These are phyloP conservation scores for Claviceps purpurea DNA, from an alignment of 2,329 filamentous ascomycete genomes.

Conservation along the genomic window DNA sequence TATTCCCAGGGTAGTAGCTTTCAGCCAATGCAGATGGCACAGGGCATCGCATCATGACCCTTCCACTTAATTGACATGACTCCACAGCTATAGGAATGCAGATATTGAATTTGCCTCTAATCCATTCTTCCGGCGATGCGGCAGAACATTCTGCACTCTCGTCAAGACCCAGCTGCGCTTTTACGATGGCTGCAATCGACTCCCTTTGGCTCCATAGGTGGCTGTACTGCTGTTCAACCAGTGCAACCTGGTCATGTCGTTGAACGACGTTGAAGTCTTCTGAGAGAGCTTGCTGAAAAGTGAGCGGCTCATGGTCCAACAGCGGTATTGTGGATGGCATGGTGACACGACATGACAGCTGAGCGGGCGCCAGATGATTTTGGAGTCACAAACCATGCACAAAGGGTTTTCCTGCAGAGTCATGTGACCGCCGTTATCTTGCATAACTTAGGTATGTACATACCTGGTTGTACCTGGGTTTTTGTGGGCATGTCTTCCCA, in stretches of 20 bases:
- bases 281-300: not conserved
- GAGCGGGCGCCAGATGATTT: not conserved
- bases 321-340: conserved; percentile 1
- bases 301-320: not conserved
- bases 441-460: not conserved
- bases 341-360: not conserved
- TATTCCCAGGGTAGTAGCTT: conserved; percentile 21
- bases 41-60: conserved; percentile 18
- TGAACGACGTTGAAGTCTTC: conserved; percentile 1
- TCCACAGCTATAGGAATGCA: conserved; percentile 18
- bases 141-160: conserved; percentile 13
- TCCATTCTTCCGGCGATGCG: conserved; percentile 13
- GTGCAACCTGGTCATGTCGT: not conserved
- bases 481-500: too few species aligned
- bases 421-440: not conserved
- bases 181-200: conserved; percentile 9
- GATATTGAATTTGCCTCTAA: conserved; percentile 22
- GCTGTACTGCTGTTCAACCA: not conserved
- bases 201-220: conserved; percentile 7
- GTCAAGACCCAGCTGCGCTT: conserved; percentile 14
- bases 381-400: too few species aligned
- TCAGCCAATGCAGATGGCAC: conserved; percentile 25
- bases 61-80: conserved; percentile 10
- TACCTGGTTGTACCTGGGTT: not conserved
- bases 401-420: not conserved